Evolutionary conservation across 768 basidiomycete genomes (phyloP).

Genomic region (Astraeus odoratus): DNA sequence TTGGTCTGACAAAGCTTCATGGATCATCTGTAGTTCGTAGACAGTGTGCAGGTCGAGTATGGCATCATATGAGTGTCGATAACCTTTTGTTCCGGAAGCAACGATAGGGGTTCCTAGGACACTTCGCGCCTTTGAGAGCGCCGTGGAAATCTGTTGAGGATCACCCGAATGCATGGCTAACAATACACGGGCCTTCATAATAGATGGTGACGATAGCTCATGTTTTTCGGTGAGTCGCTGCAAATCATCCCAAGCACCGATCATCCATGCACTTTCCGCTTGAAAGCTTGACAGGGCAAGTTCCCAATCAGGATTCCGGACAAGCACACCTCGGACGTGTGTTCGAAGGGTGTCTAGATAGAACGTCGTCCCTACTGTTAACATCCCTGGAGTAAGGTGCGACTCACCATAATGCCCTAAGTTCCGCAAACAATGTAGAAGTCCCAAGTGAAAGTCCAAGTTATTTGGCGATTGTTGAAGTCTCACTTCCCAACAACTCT

Average conservation of each 20-base stretch:
- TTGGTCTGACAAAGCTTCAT: constrained; percentile 34
- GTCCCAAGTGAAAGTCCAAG: constrained; percentile 80
- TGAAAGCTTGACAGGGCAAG: constrained; percentile 71
- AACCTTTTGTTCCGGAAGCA: constrained; percentile 73
- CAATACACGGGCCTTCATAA: constrained; percentile 73
- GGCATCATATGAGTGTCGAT: constrained; percentile 83
- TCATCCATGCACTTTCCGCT: constrained; percentile 93
- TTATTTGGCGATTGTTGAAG: constrained; percentile 89
- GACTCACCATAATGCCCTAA: constrained; percentile 91
- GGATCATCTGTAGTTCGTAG: constrained; percentile 76
- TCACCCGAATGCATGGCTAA: constrained; percentile 67
- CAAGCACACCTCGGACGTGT: constrained; percentile 87
- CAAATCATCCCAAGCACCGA: constrained; percentile 88
- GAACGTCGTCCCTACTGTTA: constrained; percentile 3
- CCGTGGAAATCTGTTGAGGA: constrained; percentile 34
- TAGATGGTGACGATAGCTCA: constrained; percentile 48
- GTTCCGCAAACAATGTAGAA: constrained; percentile 86
- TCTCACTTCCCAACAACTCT: constrained; percentile 97
- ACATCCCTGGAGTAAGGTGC: neutral
- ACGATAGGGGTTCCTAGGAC: constrained; percentile 75
- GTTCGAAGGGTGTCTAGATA: constrained; percentile 85
- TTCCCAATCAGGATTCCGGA: constrained; percentile 81
- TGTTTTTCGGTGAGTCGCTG: constrained; percentile 47
- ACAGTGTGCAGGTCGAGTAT: constrained; percentile 78
- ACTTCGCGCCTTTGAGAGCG: constrained; percentile 59